Conservation (phyloP, 2,329 filamentous ascomycete species). For the Fusarium pseudonygamai region DNA sequence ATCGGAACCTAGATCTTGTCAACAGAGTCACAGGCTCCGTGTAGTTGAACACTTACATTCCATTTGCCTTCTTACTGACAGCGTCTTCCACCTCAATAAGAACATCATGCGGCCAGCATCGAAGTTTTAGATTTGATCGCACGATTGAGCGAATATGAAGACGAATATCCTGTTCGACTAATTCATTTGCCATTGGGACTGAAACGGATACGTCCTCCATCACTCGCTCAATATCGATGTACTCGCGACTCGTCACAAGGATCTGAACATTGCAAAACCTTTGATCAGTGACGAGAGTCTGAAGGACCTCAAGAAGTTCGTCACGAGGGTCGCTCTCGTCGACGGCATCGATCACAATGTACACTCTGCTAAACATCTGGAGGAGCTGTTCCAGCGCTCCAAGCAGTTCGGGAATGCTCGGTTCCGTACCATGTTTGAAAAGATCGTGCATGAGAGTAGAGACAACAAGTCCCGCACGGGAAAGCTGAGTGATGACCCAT, state of each 20-base stretch:
- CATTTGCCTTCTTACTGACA: accelerated
- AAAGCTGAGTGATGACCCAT: not conserved
- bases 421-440: accelerated
- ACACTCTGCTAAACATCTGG: accelerated
- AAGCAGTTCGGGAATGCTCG: not conserved
- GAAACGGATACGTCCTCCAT: accelerated
- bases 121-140: accelerated
- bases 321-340: not conserved
- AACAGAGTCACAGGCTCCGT: accelerated
- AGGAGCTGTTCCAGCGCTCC: accelerated
- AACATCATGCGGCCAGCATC: not conserved
- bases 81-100: not conserved
- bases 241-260: not conserved
- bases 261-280: accelerated
- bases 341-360: not conserved
- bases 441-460: accelerated
- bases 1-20: not conserved
- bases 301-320: accelerated
- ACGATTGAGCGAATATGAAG: not conserved
- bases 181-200: not conserved
- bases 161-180: not conserved
- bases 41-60: accelerated
- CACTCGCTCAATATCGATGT: not conserved
- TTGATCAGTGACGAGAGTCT: accelerated
- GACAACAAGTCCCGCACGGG: accelerated